Evolutionary conservation across 73 alveolate genomes (phyloP), one percentile per base, ranked within the genome.

Genomic region (Vitrella brassicaformis): DNA sequence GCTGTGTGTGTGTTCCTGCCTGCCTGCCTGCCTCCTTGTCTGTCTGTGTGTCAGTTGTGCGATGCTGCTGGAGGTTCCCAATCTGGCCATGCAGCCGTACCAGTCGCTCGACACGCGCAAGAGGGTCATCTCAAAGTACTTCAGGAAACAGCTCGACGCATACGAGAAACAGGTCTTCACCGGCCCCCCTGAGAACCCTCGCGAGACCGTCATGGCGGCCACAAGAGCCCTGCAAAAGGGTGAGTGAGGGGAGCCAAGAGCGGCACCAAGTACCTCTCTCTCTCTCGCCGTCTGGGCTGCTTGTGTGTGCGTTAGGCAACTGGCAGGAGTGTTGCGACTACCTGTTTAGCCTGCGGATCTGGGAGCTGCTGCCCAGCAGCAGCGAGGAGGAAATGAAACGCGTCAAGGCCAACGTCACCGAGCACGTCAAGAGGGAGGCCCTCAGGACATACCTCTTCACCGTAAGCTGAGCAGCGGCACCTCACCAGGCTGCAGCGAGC

Each of bases 11-110:
- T n/a, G n/a, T n/a, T n/a, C n/a, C n/a, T n/a, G n/a, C n/a, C n/a
- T n/a, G n/a, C n/a, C n/a, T n/a, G n/a, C n/a, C n/a, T n/a, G n/a
- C n/a, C n/a, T n/a, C n/a, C n/a, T n/a, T n/a, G n/a, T n/a, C n/a
- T n/a, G n/a, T n/a, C n/a, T n/a, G n/a, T n/a, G n/a, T n/a, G n/a
- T n/a, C n/a, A n/a, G n/a, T n/a, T 45, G 82, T 39, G 85, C 93
- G 10, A 86, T 86, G 93, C 73, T 77, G 0, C 68, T 78, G 0
- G 93, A 86, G 74, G 75, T 86, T 31, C 89, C 89, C 0, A 81
- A 81, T 70, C 25, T 81, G 9, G 80, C 85, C 1, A 28, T 31
- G 64, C 26, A 47, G 31, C 47, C 76, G 46, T 70, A 29, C 74
- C 26, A 47, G 31, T 30, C 76, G 46, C 64, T 27, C 74, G 26